Evolutionary conservation across 192 early-diverging fungal species (phyloP).

Genomic region (Coemansia sp.): DNA sequence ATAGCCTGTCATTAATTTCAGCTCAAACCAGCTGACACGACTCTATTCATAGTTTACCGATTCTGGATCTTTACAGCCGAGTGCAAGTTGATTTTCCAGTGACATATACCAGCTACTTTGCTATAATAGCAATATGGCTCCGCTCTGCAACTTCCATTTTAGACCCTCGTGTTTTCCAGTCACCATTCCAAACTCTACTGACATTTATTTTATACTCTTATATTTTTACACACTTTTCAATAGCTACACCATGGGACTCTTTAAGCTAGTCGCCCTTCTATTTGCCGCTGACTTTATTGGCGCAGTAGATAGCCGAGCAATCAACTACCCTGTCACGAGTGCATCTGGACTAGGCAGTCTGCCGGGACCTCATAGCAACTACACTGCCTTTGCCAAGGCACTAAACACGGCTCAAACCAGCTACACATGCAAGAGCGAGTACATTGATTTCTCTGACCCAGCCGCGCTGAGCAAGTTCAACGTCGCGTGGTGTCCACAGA

Average conservation of each 20-base stretch:
- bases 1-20: background rate
- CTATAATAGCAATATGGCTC: background rate
- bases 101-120: background rate
- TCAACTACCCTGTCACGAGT: background rate
- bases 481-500: slow-evolving; percentile 54
- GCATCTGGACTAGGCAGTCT: background rate
- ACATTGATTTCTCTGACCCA: slow-evolving; percentile 37
- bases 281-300: background rate
- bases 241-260: background rate
- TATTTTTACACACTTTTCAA: background rate
- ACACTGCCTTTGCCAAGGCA: background rate
- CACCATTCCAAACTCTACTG: background rate
- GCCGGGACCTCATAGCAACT: background rate
- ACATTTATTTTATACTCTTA: background rate
- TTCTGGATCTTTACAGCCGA: background rate
- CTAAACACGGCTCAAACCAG: slow-evolving; percentile 9
- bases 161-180: background rate
- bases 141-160: background rate
- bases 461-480: slow-evolving; percentile 37
- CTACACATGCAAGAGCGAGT: slow-evolving; percentile 33
- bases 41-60: slow-evolving; percentile 1
- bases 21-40: background rate
- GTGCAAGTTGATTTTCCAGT: background rate
- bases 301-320: background rate
- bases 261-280: background rate